Conservation (phyloP, 2,329 filamentous ascomycete genomes). For the Fusarium begoniae region DNA sequence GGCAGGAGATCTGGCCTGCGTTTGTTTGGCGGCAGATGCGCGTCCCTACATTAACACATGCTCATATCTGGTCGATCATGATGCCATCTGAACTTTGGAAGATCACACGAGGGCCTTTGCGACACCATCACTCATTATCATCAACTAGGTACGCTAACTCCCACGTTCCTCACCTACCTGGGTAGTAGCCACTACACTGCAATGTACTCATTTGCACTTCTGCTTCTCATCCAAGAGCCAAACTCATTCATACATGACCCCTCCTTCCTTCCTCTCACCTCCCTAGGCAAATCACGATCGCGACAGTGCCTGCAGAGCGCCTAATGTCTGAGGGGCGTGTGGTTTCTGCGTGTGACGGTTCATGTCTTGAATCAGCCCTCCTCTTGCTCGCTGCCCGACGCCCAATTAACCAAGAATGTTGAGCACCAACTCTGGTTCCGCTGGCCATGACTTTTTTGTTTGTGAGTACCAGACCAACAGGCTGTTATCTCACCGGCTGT, state of each 20-base stretch:
- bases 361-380: constrained; percentile 40
- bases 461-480: neutral
- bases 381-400: constrained; percentile 37
- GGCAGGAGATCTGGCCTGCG: constrained; percentile 30
- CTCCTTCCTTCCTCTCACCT: constrained; percentile 7
- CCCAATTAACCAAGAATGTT: constrained; percentile 33
- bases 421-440: constrained; percentile 15
- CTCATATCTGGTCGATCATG: constrained; percentile 26
- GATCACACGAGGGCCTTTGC: constrained; percentile 25
- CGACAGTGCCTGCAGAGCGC: constrained; percentile 4
- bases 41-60: constrained; percentile 34
- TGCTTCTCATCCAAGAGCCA: constrained; percentile 1
- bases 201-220: constrained; percentile 1
- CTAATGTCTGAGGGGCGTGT: constrained; percentile 32
- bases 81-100: constrained; percentile 27
- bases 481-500: constrained; percentile 13
- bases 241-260: constrained; percentile 17
- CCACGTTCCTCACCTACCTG: neutral
- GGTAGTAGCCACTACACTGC: neutral
- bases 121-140: constrained; percentile 22
- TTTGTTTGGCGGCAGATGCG: constrained; percentile 40
- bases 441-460: constrained; percentile 5
- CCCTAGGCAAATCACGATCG: constrained; percentile 16
- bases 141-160: neutral
- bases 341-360: constrained; percentile 35